Base-by-base conservation (phyloP, 176 grass and related monocot species). In the Puya raimondii region DNA sequence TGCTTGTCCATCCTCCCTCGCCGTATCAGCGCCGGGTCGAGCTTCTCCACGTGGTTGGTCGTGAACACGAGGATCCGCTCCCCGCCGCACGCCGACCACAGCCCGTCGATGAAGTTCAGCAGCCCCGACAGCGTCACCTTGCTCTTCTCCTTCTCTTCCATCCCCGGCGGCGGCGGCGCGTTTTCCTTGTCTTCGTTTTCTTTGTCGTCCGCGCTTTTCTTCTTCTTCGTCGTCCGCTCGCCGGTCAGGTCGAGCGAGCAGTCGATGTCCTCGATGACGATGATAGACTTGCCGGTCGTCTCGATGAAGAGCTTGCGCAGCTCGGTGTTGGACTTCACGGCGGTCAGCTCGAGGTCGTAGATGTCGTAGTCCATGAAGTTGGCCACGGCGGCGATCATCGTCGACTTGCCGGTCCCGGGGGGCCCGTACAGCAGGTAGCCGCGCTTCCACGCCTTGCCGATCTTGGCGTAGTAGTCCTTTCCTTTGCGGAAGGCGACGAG, bases 1-100 rank as follows among this genome's bases (percentile, higher is more conserved):
- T 85, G 83, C 63, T 54, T 85, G 83, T 85, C 83, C 83, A 85
- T 85, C 22, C 83, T 25, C 25, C 83, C 83, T 0, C 77, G 48
- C 21, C 74, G 67, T 75, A 85, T 85, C 11, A 85, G 68, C 64
- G 73, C 73, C 9, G 64, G 69, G n/a, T 85, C 83, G 1, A 77
- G 74, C 51, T 59, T 58, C 64, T 77, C 74, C 15, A 61, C 1
- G 52, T 77, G 12, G 65, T 77, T 77, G 65, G 74, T 77, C 2
- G 74, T 77, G 74, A 77, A 77, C 6, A 77, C 53, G 12, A 77
- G 68, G 33, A 77, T 27, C 74, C 74, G 25, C 74, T 77, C 74
- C 1, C 53, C 74, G 65, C 74, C 74, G 51, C 74, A 61, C 20
- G 74, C 53, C 20, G 74, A 77, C 74, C 74, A 77, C 0, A 77